Base-by-base conservation (phyloP, 164 flowering plant genomes). In the Stephania cephalantha region DNA sequence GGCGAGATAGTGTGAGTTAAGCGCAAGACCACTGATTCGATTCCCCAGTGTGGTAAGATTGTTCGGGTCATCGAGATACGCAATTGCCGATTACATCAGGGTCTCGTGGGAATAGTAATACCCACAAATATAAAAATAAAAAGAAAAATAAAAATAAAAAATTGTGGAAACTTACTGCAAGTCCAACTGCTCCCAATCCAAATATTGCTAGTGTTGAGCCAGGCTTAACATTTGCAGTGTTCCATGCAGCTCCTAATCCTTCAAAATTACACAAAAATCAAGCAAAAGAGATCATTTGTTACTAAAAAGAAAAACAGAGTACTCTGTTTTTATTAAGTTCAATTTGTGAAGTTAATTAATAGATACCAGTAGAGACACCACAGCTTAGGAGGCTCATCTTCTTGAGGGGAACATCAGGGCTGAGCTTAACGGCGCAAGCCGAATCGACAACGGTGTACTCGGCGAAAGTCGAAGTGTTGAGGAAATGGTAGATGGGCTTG, bases 191-290 rank as follows among this genome's bases (percentile, higher is more conserved):
- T 8, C 97, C 97, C 72, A 92, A 75, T 0, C 97, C 97, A 66
- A 92, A 92, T 5, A 90, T 73, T 0, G 93, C 92, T 6, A 92
- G 84, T 31, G 71, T 84, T 8, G 91, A 85, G 4, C 93, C 94
- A 0, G 82, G 18, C 66, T 88, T 76, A 45, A 91, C 89, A 70
- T 91, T 79, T 8, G 97, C 97, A 0, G 88, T 85, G 72, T 89
- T 91, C 94, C 94, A 90, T 31, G 88, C 94, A 6, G 90, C 94
- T 73, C 97, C 97, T 30, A 90, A 80, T 11, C 94, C 90, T 89
- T 50, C 72, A 74, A 52, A 11, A 9, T 48, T 50, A 50, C 1
- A 12, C 15, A 71, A 71, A 13, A 71, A 22, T 9, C 20, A 11
- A 2, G 4, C 42, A 35, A 35, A 35, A 35, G 42, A 35, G 42